Base-by-base conservation (phyloP, 306 rosid genomes). In the Quercus cerris region DNA sequence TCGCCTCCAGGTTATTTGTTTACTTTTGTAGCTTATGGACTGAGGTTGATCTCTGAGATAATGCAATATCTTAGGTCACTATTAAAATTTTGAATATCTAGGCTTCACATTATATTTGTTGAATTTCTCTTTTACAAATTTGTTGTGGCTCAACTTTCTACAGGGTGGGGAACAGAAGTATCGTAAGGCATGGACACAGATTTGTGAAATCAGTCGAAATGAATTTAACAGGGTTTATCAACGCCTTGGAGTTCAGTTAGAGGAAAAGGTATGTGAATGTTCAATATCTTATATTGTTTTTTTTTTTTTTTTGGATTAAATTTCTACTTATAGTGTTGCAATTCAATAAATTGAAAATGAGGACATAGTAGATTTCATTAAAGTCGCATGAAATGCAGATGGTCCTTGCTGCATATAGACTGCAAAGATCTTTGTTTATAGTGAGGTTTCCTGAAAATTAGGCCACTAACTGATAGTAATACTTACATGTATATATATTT, bases 161-260 rank as follows among this genome's bases (percentile, higher is more conserved):
- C 85, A 95, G 98, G 88, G 97, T 72, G 98, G 99, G 75, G 93
- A 93, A 41, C 56, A 57, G 59, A 87, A 74, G 81, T 95, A 93
- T 78, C 96, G 80, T 12, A 83, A 85, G 76, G 98, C 98, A 58
- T 95, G 99, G 98, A 72, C 84, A 54, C 86, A 89, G 78, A 95
- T 95, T 56, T 95, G 98, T 84, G 98, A 89, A 84, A 84, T 93
- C 82, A 93, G 99, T 80, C 88, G 97, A 77, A 91, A 84, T 77
- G 99, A 95, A 81, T 95, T 91, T 74, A 84, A 95, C 69, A 88
- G 35, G 88, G 98, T 95, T 78, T 95, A 95, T 86, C 83, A 91
- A 78, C 90, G 96, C 55, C 96, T 95, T 76, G 93, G 97, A 62
- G 85, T 90, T 81, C 83, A 73, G 67, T 77, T 93, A 86, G 97